phyloP scores from a whole-genome alignment of 2,329 filamentous ascomycete species.

The Domatiomyces catenatus region DNA sequence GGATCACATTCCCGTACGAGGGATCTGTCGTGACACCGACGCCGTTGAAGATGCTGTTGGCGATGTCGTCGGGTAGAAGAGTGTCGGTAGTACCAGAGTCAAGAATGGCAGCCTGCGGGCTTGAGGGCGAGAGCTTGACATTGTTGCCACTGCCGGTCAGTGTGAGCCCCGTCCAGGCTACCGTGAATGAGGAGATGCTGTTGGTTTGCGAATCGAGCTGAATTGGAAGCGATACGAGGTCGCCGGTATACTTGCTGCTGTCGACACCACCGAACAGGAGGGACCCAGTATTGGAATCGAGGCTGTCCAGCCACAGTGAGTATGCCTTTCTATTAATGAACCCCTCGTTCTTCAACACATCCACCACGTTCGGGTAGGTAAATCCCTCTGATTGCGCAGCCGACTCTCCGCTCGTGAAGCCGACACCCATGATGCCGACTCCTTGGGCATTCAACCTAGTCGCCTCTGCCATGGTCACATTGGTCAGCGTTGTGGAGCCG shows the following conservation, averaged over 20 bases:
- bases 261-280: constrained; percentile 74
- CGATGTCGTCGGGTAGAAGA: constrained; percentile 51
- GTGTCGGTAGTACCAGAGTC: constrained; percentile 62
- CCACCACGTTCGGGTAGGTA: constrained; percentile 45
- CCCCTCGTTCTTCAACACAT: constrained; percentile 45
- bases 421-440: constrained; percentile 27
- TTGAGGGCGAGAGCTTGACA: constrained; percentile 23
- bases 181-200: constrained; percentile 29
- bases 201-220: constrained; percentile 36
- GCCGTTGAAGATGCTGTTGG: constrained; percentile 38
- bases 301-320: constrained; percentile 28
- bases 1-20: constrained; percentile 22
- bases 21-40: constrained; percentile 37
- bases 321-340: constrained; percentile 33
- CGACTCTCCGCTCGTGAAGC: constrained; percentile 20
- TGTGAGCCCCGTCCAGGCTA: constrained; percentile 30
- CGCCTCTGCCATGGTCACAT: constrained; percentile 26
- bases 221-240: constrained; percentile 47
- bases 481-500: constrained; percentile 21
- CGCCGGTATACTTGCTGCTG: constrained; percentile 53
- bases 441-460: constrained; percentile 15
- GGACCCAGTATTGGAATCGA: constrained; percentile 48
- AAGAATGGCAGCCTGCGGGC: constrained; percentile 42
- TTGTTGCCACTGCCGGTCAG: constrained; percentile 18
- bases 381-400: constrained; percentile 17